Percentiles rank a stretch among this genome's conserved stretches.
Conservation (phyloP, 192 early-diverging fungal genomes). For the Linnemannia zychae region DNA sequence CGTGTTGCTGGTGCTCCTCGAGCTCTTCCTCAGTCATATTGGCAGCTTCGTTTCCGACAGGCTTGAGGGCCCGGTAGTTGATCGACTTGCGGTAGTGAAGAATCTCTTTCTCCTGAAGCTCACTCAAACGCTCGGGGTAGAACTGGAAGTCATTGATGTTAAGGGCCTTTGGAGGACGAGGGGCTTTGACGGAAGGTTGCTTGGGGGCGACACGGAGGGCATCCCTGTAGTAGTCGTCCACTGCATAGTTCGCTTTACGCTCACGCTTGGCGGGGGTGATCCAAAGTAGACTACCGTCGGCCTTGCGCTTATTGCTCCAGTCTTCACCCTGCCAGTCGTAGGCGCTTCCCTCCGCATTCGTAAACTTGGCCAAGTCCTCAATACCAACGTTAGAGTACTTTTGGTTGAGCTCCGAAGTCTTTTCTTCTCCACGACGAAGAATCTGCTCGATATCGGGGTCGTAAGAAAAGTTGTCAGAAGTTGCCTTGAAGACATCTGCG, state of each 20-base stretch:
- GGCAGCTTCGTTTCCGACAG: conserved; percentile 46
- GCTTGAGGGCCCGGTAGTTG: conserved; percentile 34
- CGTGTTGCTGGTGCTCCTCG: conserved; percentile 76
- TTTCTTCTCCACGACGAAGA: conserved; percentile 85
- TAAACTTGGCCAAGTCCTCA: conserved; percentile 95
- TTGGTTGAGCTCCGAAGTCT: conserved; percentile 87
- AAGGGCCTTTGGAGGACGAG: conserved; percentile 75
- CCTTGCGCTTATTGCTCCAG: conserved; percentile 84
- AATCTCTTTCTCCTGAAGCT: conserved; percentile 88
- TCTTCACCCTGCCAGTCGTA: conserved; percentile 98
- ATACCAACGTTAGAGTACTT: conserved; percentile 94
- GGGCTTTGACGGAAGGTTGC: conserved; percentile 65
- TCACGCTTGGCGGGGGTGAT: conserved; percentile 96
- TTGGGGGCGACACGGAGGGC: conserved; percentile 79
- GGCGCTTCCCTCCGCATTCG: conserved; percentile 76
- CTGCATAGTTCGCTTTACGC: conserved; percentile 91
- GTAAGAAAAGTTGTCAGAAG: conserved; percentile 29
- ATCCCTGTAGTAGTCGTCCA: conserved; percentile 95
- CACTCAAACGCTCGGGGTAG: conserved; percentile 81
- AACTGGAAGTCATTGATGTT: conserved; percentile 93
- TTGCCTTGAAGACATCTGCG: conserved; percentile 80
- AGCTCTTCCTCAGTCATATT: conserved; percentile 63
- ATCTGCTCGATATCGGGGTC: conserved; percentile 92
- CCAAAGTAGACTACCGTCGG: conserved; percentile 81
- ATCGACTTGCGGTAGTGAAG: conserved; percentile 70